Conservation (phyloP, 2,329 filamentous ascomycete species). For the Colletotrichum sublineola region DNA sequence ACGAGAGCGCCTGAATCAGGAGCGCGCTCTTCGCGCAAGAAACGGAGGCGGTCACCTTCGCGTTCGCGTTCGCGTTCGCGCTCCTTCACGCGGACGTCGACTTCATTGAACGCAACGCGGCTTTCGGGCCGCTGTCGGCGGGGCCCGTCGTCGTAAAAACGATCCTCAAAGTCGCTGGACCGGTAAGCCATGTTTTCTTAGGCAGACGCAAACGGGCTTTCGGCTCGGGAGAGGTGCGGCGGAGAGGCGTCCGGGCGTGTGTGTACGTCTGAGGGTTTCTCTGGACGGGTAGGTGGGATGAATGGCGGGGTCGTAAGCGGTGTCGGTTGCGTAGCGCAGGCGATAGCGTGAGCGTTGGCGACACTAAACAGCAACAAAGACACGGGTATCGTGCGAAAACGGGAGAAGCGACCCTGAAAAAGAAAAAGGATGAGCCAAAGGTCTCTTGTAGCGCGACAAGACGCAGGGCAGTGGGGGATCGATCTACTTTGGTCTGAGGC, state of each 20-base stretch:
- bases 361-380: conserved; percentile 19
- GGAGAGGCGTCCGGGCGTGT: conserved; percentile 12
- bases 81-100: conserved; percentile 58
- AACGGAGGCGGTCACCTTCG: conserved; percentile 54
- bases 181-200: conserved; percentile 34
- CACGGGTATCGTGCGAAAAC: conserved; percentile 25
- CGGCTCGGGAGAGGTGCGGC: conserved; percentile 17
- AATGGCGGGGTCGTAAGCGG: conserved; percentile 41
- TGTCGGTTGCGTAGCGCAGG: conserved; percentile 29
- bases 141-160: conserved; percentile 46
- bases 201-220: conserved; percentile 21
- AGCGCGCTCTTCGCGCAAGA: conserved; percentile 64
- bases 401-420: conserved; percentile 28
- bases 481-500: conserved; percentile 30
- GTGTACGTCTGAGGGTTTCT: conserved; percentile 21
- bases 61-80: conserved; percentile 61
- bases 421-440: conserved; percentile 42
- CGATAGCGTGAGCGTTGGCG: conserved; percentile 30
- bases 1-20: conserved; percentile 66
- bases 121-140: conserved; percentile 50
- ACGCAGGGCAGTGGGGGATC: conserved; percentile 8
- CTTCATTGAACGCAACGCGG: conserved; percentile 47
- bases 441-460: conserved; percentile 25
- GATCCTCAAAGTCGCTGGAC: conserved; percentile 42
- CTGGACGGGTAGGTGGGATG: conserved; percentile 28